These are phyloP conservation scores for Ceratocystis albifundus DNA, from an alignment of 2,329 filamentous ascomycete species.

Conservation along the genomic window DNA sequence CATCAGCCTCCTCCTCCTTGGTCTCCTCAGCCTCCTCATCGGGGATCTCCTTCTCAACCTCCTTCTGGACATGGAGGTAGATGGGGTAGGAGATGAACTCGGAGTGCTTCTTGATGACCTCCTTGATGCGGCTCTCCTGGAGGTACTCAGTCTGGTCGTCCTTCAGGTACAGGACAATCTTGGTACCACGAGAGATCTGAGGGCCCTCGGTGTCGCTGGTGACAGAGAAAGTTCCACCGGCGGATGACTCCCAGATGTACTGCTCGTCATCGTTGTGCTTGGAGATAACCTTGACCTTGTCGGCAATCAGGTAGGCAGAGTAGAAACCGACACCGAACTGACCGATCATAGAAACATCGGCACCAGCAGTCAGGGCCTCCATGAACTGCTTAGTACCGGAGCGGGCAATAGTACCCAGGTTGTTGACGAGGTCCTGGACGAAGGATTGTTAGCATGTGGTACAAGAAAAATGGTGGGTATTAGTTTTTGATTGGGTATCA, in stretches of 20 bases:
- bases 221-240: slow-evolving; percentile 95
- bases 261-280: slow-evolving; percentile 99
- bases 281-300: slow-evolving; percentile 87
- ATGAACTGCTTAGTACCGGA: slow-evolving; percentile 99
- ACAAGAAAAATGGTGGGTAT: not conserved
- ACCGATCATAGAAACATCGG: slow-evolving; percentile 99
- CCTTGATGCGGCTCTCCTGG: slow-evolving; percentile 98
- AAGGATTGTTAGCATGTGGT: slow-evolving; percentile 33
- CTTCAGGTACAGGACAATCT: slow-evolving; percentile 98
- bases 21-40: slow-evolving; percentile 74
- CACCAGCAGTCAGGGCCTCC: slow-evolving; percentile 96
- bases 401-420: slow-evolving; percentile 97
- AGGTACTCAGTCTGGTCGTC: slow-evolving; percentile 98
- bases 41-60: slow-evolving; percentile 96
- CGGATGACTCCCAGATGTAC: slow-evolving; percentile 98
- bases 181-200: slow-evolving; percentile 84
- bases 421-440: slow-evolving; percentile 88
- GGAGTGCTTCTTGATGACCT: slow-evolving; percentile 99
- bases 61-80: slow-evolving; percentile 99
- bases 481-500: not conserved
- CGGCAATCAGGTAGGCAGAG: slow-evolving; percentile 98
- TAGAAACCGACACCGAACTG: slow-evolving; percentile 99
- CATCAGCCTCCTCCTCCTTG: slow-evolving; percentile 55
- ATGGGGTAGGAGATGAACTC: slow-evolving; percentile 99
- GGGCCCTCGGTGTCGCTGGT: slow-evolving; percentile 80